Conservation (phyloP, 352 stramenopile species). For the Pilasporangium apinafurcum region DNA sequence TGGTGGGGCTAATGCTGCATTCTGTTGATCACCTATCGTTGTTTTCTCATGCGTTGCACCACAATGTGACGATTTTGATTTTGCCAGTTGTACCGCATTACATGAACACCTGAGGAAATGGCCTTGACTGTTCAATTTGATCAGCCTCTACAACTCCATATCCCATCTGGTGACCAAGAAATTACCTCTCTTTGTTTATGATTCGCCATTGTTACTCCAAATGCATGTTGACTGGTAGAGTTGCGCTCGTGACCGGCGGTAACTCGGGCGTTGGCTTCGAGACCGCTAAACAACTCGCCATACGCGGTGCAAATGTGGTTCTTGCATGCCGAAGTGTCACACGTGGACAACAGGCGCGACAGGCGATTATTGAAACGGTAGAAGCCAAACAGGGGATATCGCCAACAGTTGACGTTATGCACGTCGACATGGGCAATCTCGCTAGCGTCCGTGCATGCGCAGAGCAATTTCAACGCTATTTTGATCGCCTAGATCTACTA, state of each 20-base stretch:
- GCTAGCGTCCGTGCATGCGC: conserved; percentile 12
- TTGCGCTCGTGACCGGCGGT: conserved; percentile 75
- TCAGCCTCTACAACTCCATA: too few relatives aligned
- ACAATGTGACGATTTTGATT: too few relatives aligned
- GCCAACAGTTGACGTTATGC: conserved; percentile 12
- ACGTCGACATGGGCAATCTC: conserved; percentile 14
- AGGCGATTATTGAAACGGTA: too few relatives aligned
- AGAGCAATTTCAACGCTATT: conserved; percentile 4
- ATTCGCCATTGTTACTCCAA: conserved; percentile 33
- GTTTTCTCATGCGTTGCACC: too few relatives aligned
- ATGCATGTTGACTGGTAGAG: conserved; percentile 63
- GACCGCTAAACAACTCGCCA: conserved; percentile 40
- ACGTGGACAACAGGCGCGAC: conserved; percentile 9
- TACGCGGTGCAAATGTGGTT: conserved; percentile 57
- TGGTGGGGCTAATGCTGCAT: too few relatives aligned
- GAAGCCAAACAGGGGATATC: conserved; percentile 20
- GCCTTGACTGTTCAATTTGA: too few relatives aligned
- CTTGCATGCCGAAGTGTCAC: conserved; percentile 64
- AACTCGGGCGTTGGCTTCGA: conserved; percentile 83
- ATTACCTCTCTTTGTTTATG: too few relatives aligned
- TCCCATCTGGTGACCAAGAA: too few relatives aligned
- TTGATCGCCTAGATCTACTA: conserved; percentile 19
- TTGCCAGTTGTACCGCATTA: too few relatives aligned
- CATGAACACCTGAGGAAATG: too few relatives aligned
- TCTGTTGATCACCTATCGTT: too few relatives aligned